Percentiles rank a stretch among this genome's conserved stretches.
Evolutionary conservation across 2,329 filamentous ascomycete genomes (phyloP).

Genomic region (Penicillium italicum): DNA sequence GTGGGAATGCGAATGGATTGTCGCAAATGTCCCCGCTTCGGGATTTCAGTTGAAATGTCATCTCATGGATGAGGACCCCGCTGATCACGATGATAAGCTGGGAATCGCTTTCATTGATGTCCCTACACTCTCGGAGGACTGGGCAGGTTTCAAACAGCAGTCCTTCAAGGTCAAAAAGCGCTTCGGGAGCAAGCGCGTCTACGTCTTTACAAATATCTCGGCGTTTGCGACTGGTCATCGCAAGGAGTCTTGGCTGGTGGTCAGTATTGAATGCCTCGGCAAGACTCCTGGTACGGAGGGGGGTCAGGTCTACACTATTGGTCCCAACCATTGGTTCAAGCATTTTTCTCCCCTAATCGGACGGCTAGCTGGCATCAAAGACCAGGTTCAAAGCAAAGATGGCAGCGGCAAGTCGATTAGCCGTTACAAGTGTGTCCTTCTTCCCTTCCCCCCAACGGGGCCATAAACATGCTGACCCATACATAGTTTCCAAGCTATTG

Average conservation of each 20-base stretch:
- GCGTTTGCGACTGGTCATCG: slow-evolving; percentile 59
- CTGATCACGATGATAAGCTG: slow-evolving; percentile 80
- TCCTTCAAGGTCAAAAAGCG: slow-evolving; percentile 71
- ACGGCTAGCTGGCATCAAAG: slow-evolving; percentile 69
- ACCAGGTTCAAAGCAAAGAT: slow-evolving; percentile 55
- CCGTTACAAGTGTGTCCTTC: slow-evolving; percentile 68
- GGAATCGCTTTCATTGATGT: slow-evolving; percentile 77
- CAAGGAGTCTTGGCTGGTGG: slow-evolving; percentile 63
- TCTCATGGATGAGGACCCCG: slow-evolving; percentile 84
- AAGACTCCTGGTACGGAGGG: slow-evolving; percentile 63
- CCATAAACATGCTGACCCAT: slow-evolving; percentile 2
- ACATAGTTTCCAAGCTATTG: slow-evolving; percentile 81
- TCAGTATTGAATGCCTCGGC: slow-evolving; percentile 77
- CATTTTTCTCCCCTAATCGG: slow-evolving; percentile 90
- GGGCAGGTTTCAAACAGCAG: slow-evolving; percentile 64
- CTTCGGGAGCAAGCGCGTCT: slow-evolving; percentile 81
- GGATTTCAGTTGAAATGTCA: slow-evolving; percentile 83
- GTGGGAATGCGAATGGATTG: slow-evolving; percentile 84
- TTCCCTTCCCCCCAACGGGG: not conserved
- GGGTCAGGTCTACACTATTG: slow-evolving; percentile 73
- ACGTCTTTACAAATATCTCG: slow-evolving; percentile 66
- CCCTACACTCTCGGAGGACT: slow-evolving; percentile 57
- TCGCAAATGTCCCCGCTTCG: slow-evolving; percentile 76
- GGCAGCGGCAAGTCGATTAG: slow-evolving; percentile 55
- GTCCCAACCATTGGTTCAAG: slow-evolving; percentile 71